Conservation (phyloP, 305 asterid species). For the Rubia balearica region DNA sequence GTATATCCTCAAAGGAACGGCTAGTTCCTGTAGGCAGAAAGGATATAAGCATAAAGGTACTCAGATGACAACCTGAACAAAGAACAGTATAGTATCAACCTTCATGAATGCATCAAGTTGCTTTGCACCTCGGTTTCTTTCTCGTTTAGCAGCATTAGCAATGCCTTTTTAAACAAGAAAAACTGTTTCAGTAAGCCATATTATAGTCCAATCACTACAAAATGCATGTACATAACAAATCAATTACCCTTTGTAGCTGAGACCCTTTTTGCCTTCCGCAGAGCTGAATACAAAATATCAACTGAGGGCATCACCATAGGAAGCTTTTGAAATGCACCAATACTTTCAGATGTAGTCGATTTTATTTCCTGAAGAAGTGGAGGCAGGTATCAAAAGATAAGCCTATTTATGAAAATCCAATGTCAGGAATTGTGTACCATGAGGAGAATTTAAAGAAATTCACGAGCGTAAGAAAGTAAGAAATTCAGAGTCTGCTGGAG, state of each 20-base stretch:
- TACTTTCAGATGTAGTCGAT: constrained; percentile 34
- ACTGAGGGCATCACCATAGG: constrained; percentile 94
- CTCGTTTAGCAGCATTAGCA: constrained; percentile 82
- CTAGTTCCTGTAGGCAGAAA: constrained; percentile 60
- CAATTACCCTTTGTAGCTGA: constrained; percentile 75
- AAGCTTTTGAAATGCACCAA: constrained; percentile 96
- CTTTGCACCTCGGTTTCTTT: constrained; percentile 88
- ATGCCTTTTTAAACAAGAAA: constrained; percentile 49
- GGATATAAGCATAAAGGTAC: constrained; percentile 12
- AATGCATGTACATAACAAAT: constrained; percentile 10
- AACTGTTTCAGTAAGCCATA: background rate
- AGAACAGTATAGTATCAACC: constrained; percentile 33
- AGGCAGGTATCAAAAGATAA: background rate
- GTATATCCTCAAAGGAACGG: constrained; percentile 86
- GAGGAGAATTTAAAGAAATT: background rate
- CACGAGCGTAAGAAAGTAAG: background rate
- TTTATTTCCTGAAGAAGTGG: constrained; percentile 32
- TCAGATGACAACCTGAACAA: background rate
- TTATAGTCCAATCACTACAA: constrained; percentile 11
- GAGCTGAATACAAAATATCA: constrained; percentile 69
- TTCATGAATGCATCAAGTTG: constrained; percentile 94
- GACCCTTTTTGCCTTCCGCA: constrained; percentile 82
- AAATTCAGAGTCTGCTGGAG: background rate
- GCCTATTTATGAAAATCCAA: background rate
- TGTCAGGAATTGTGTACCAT: background rate